Conservation (phyloP, 345 rosid genomes). For the Bruguiera gymnorhiza region DNA sequence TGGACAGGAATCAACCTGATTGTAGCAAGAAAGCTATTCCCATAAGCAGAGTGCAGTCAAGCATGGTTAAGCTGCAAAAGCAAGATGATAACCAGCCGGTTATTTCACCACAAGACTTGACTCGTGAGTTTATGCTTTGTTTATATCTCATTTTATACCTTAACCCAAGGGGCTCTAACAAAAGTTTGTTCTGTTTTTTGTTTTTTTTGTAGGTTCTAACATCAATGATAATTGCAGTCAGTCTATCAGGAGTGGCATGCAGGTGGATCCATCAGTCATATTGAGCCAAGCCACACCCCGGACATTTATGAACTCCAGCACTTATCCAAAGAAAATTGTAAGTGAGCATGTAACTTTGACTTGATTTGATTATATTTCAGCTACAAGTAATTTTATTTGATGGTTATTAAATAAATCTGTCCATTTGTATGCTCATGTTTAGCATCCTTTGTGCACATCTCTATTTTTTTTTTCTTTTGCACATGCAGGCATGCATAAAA, state of each 20-base stretch:
- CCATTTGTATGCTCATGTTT: too few relatives aligned
- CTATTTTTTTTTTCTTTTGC: too few relatives aligned
- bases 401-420: too few relatives aligned
- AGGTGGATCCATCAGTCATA: conserved; percentile 31
- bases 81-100: conserved; percentile 37
- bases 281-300: conserved; percentile 28
- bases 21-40: conserved; percentile 29
- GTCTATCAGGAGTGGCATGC: conserved; percentile 33
- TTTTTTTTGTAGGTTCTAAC: conserved; percentile 46
- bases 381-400: background rate
- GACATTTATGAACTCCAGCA: conserved; percentile 28
- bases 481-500: too few relatives aligned
- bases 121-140: conserved; percentile 3
- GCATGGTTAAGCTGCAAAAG: conserved; percentile 27
- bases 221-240: conserved; percentile 31
- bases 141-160: conserved; percentile 3
- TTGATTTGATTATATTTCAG: background rate
- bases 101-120: conserved; percentile 31
- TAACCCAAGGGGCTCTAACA: conserved; percentile 12
- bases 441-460: too few relatives aligned
- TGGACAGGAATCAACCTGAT: conserved; percentile 24
- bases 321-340: conserved; percentile 39
- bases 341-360: conserved; percentile 19
- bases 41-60: conserved; percentile 31
- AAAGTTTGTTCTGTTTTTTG: background rate